A percentile compares a stretch with the other conserved stretches of the same genome.
Conservation (phyloP, 768 basidiomycete species). For the Phaeotremella fagi region DNA sequence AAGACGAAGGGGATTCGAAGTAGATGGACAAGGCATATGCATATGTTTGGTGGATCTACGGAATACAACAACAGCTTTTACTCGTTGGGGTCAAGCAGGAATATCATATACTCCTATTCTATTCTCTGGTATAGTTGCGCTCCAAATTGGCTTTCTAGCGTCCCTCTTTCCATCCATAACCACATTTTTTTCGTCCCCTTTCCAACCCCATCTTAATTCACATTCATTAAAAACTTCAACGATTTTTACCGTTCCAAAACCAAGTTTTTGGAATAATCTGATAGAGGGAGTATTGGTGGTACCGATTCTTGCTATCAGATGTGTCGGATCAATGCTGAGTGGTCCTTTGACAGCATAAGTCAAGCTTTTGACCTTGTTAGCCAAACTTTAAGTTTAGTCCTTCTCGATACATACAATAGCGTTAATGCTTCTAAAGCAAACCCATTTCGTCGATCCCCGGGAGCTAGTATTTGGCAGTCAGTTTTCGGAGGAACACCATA, state of each 20-base stretch:
- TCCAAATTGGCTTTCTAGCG: not conserved
- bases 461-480: constrained; percentile 6
- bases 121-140: not conserved
- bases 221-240: constrained; percentile 76
- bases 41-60: no score
- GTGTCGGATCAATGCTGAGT: constrained; percentile 47
- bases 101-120: not conserved
- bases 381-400: no score
- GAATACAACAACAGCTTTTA: no score
- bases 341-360: constrained; percentile 34
- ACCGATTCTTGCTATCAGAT: constrained; percentile 67
- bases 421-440: constrained; percentile 32
- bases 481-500: not conserved
- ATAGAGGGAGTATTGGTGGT: constrained; percentile 67
- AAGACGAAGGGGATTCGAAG: constrained; percentile 46
- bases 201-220: constrained; percentile 60
- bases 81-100: not conserved
- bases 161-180: no score
- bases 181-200: no score
- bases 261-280: constrained; percentile 67
- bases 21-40: constrained; percentile 7
- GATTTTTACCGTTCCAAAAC: constrained; percentile 64
- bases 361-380: constrained; percentile 47
- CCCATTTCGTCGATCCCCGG: constrained; percentile 63
- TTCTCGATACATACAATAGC: constrained; percentile 28